Conservation (phyloP, 148 eudicot genomes). For the Persicaria maculosa region DNA sequence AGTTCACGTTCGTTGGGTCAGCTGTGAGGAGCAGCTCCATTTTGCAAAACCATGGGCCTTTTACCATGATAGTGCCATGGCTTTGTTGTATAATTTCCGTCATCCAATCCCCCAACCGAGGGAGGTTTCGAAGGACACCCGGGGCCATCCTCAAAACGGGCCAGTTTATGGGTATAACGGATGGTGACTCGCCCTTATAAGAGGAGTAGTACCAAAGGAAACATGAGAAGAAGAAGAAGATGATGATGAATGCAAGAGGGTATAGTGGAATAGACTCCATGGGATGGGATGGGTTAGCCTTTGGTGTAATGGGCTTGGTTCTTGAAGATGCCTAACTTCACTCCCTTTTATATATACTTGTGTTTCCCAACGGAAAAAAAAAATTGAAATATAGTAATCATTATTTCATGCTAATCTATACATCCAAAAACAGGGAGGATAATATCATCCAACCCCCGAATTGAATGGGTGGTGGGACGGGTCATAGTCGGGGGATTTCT, state of each 20-base stretch:
- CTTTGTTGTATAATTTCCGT: background rate
- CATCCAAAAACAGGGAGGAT: too few species aligned
- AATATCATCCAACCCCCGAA: too few species aligned
- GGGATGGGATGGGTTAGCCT: too few species aligned
- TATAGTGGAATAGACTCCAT: background rate
- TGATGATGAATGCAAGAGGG: background rate
- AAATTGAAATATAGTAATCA: too few species aligned
- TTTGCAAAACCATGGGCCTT: conserved; percentile 7
- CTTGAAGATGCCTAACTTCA: too few species aligned
- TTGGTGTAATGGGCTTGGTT: too few species aligned
- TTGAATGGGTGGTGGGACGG: too few species aligned
- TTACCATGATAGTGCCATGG: background rate
- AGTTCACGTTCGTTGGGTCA: conserved; percentile 29
- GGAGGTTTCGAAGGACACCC: background rate
- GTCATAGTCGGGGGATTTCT: too few species aligned
- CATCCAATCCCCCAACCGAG: background rate
- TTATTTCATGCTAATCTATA: too few species aligned
- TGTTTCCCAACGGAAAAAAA: too few species aligned
- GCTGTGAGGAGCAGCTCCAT: conserved; percentile 17
- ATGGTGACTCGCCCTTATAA: background rate
- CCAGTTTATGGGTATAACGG: background rate
- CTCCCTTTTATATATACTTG: too few species aligned
- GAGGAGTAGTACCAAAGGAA: background rate
- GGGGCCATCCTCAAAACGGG: background rate
- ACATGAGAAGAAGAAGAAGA: background rate